Evolutionary conservation across 345 rosid genomes (phyloP).

Genomic region (Melaleuca quinquenervia): DNA sequence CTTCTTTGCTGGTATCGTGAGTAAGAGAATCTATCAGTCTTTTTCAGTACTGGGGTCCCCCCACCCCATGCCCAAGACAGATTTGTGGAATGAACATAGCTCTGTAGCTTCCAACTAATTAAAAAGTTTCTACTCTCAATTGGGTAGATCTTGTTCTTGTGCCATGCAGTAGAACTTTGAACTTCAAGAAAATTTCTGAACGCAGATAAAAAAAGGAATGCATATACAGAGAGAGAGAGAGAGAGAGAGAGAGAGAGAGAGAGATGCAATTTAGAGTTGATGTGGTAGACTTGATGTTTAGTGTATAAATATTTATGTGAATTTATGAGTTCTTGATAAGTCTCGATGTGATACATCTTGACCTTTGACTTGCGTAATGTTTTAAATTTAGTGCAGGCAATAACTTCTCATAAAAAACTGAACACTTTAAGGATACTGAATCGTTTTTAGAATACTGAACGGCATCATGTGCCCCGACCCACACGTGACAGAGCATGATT

Average conservation of each 20-base stretch:
- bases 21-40: not conserved
- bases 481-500: not conserved
- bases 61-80: not conserved
- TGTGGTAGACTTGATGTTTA: too few relatives aligned
- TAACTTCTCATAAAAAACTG: not conserved
- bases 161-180: not conserved
- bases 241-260: too few relatives aligned
- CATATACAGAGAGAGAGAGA: too few relatives aligned
- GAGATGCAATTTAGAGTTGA: too few relatives aligned
- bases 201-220: too few relatives aligned
- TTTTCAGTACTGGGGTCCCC: not conserved
- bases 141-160: not conserved
- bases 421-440: not conserved
- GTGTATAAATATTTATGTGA: too few relatives aligned
- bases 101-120: not conserved
- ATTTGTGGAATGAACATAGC: not conserved
- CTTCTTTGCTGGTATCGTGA: conserved; percentile 2
- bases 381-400: not conserved
- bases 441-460: not conserved
- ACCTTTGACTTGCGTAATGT: not conserved
- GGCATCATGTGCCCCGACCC: not conserved
- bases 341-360: not conserved
- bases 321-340: too few relatives aligned
- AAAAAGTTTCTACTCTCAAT: not conserved
- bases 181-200: not conserved